Evolutionary conservation across 805 yeast genomes (phyloP).

Genomic region (Kuraishia cidri): DNA sequence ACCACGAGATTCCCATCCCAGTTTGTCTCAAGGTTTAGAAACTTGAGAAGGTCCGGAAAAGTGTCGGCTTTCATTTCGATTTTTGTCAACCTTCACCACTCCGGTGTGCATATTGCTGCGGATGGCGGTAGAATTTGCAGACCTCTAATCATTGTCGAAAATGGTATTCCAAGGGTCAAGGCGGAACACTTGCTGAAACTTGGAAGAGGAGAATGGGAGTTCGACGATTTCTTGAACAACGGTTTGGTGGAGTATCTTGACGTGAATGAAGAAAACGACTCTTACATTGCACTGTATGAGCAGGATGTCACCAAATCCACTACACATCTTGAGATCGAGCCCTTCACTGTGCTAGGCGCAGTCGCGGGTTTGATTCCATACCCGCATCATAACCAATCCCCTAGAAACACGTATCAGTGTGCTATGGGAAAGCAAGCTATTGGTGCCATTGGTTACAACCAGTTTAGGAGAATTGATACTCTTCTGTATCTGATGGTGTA

Average conservation of each 20-base stretch:
- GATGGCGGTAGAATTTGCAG: constrained; percentile 99
- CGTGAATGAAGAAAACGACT: constrained; percentile 95
- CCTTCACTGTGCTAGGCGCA: constrained; percentile 87
- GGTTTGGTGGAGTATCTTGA: constrained; percentile 94
- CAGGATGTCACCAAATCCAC: constrained; percentile 42
- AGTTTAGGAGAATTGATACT: constrained; percentile 92
- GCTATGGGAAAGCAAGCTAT: constrained; percentile 99
- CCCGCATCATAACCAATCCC: constrained; percentile 90
- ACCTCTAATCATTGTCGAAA: constrained; percentile 82
- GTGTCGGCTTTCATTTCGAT: constrained; percentile 88
- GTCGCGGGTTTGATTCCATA: constrained; percentile 90
- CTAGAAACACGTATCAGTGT: constrained; percentile 88
- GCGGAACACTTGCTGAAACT: constrained; percentile 61
- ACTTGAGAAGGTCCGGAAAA: constrained; percentile 73
- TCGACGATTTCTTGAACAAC: constrained; percentile 78
- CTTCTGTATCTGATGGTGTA: constrained; percentile 92
- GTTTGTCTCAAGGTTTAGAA: constrained; percentile 74
- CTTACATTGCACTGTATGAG: constrained; percentile 87
- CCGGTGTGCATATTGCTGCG: constrained; percentile 94
- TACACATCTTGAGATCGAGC: constrained; percentile 93
- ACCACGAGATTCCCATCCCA: constrained; percentile 79
- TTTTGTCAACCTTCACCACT: constrained; percentile 81
- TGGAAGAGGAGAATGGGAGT: constrained; percentile 64
- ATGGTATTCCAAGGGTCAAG: constrained; percentile 61
- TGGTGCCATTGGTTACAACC: constrained; percentile 97